phyloP scores from a whole-genome alignment of 108 stramenopile species.

The Aurantiochytrium sp. region DNA sequence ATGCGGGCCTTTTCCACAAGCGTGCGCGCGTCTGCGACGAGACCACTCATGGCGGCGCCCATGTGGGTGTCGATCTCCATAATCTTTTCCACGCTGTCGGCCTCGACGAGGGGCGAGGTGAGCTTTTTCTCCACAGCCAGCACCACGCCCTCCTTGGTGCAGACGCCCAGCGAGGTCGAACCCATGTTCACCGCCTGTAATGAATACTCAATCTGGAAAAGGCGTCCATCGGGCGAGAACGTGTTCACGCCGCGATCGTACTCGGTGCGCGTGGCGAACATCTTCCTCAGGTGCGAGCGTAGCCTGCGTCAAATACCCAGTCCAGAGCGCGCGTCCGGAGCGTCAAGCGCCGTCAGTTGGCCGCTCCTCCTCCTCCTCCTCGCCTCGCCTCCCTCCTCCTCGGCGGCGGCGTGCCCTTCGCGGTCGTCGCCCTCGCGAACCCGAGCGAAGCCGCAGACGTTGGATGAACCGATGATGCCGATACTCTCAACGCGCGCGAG shows the following conservation, averaged over 20 bases:
- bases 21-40: conserved; percentile 94
- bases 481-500: no score
- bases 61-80: conserved; percentile 93
- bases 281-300: conserved; percentile 33
- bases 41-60: conserved; percentile 93
- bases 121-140: conserved; percentile 96
- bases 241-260: conserved; percentile 99
- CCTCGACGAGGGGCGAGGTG: conserved; percentile 82
- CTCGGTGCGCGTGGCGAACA: conserved; percentile 90
- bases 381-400: no score
- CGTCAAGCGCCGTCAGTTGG: no score
- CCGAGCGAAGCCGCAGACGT: no score
- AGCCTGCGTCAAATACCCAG: no score
- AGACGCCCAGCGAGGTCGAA: conserved; percentile 91
- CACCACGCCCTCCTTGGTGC: conserved; percentile 86
- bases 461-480: no score
- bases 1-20: conserved; percentile 97
- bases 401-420: no score
- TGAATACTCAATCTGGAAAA: conserved; percentile 98
- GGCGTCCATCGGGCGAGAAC: conserved; percentile 97
- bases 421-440: no score
- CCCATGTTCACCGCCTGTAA: conserved; percentile 74
- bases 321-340: no score
- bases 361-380: no score
- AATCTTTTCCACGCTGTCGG: conserved; percentile 87